Conservation (phyloP, 371 early-diverging fungal genomes). For the Mucor lusitanicus region DNA sequence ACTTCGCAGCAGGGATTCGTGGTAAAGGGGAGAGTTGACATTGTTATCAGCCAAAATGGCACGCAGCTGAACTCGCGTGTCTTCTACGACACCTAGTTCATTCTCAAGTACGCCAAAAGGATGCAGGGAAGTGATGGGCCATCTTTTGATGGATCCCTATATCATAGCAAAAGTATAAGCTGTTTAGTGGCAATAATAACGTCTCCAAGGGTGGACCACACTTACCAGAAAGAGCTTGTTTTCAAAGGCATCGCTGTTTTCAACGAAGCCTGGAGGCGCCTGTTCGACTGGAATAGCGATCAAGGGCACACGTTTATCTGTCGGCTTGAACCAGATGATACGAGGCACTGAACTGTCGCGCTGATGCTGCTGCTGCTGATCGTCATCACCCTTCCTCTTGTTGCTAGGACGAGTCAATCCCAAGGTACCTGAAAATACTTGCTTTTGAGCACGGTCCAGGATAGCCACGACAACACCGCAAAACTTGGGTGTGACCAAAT, state of each 20-base stretch:
- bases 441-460: slow-evolving; percentile 59
- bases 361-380: slow-evolving; percentile 13
- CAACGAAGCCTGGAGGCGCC: slow-evolving; percentile 68
- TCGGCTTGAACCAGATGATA: slow-evolving; percentile 87
- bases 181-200: too few species aligned
- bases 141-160: slow-evolving; percentile 65
- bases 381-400: slow-evolving; percentile 45
- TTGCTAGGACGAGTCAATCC: slow-evolving; percentile 59
- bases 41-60: slow-evolving; percentile 71
- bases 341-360: slow-evolving; percentile 32
- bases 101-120: slow-evolving; percentile 72
- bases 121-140: slow-evolving; percentile 72
- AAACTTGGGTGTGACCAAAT: slow-evolving; percentile 53
- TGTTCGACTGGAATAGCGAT: slow-evolving; percentile 74
- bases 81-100: slow-evolving; percentile 66
- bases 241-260: slow-evolving; percentile 56
- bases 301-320: slow-evolving; percentile 78
- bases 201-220: background rate
- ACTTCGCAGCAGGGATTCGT: slow-evolving; percentile 50
- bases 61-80: slow-evolving; percentile 66
- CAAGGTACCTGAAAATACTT: slow-evolving; percentile 64
- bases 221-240: slow-evolving; percentile 57
- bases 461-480: slow-evolving; percentile 72
- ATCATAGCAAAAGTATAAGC: background rate
- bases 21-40: slow-evolving; percentile 51